Conservation (phyloP, 192 early-diverging fungal genomes). For the Oehlia diaphana region DNA sequence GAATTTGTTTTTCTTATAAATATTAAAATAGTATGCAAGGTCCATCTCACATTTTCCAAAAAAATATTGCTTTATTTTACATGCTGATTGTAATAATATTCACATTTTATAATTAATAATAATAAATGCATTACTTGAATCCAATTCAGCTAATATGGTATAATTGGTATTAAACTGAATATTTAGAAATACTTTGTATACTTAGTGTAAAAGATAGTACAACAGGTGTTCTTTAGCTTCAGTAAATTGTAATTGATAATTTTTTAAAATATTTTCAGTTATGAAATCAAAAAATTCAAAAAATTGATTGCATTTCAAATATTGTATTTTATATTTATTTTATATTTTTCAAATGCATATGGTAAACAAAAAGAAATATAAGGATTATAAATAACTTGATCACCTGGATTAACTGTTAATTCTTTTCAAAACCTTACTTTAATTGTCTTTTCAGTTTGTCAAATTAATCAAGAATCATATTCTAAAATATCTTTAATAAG, state of each 20-base stretch:
- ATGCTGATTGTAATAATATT: background rate
- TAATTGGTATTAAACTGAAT: background rate
- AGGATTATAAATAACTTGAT: no score
- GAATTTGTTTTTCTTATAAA: background rate
- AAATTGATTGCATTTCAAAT: background rate
- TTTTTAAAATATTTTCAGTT: background rate
- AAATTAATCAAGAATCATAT: no score
- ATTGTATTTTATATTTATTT: background rate
- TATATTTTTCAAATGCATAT: background rate
- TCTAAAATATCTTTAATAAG: no score
- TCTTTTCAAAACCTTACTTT: no score
- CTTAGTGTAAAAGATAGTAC: background rate
- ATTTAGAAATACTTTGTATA: background rate
- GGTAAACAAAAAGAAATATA: background rate
- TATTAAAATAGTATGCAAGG: background rate
- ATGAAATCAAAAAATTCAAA: slow-evolving; percentile 14
- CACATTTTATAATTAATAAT: background rate
- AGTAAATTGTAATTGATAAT: background rate
- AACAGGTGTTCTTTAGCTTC: background rate
- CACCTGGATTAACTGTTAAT: no score
- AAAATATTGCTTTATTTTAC: background rate
- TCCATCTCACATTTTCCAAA: background rate
- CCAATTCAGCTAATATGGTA: background rate
- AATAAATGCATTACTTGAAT: background rate
- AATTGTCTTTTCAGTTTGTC: no score